phyloP scores from a whole-genome alignment of 495 filamentous ascomycete species.

The Evernia prunastri region DNA sequence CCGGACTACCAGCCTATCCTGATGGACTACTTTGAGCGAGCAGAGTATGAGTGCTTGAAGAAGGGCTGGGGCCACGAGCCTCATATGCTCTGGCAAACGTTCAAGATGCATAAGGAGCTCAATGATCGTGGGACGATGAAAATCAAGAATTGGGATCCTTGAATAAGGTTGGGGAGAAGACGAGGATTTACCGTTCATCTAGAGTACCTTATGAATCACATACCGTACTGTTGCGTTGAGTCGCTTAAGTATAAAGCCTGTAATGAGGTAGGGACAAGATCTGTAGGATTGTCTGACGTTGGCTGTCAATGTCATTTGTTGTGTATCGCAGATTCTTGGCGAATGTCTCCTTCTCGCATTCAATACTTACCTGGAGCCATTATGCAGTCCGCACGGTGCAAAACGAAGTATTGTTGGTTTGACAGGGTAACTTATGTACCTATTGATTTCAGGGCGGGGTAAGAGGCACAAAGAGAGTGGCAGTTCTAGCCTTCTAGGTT shows the following conservation, averaged over 20 bases:
- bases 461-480: not conserved
- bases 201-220: not conserved
- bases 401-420: not conserved
- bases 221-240: not conserved
- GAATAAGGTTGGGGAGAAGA: not conserved
- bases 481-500: not conserved
- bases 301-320: not conserved
- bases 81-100: conserved; percentile 65
- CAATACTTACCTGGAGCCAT: not conserved
- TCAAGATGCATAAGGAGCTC: conserved; percentile 80
- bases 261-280: not conserved
- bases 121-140: conserved; percentile 77
- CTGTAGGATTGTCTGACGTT: not conserved
- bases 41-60: conserved; percentile 77
- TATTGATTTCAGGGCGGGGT: not conserved
- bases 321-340: not conserved
- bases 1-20: conserved; percentile 80
- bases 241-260: not conserved
- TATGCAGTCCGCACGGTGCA: not conserved
- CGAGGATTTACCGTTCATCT: not conserved
- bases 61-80: conserved; percentile 91
- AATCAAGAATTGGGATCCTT: conserved; percentile 45
- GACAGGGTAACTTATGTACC: not conserved
- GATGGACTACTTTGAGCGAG: conserved; percentile 76
- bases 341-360: not conserved